Conservation (phyloP, 805 yeast species). For the Wickerhamiella musiphila region DNA sequence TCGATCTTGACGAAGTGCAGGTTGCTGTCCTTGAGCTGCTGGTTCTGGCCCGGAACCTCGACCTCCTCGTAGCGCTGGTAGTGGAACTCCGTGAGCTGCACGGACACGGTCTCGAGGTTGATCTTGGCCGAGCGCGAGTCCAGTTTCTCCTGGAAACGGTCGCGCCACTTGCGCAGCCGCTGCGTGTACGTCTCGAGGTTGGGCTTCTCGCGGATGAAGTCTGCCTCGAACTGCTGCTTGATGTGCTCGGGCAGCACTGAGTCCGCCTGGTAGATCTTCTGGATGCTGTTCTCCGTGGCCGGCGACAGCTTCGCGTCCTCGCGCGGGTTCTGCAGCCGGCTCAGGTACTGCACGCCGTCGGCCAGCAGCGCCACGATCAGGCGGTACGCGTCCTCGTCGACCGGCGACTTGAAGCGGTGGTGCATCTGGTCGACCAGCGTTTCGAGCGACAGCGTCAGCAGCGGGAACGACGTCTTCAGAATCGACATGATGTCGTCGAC, state of each 20-base stretch:
- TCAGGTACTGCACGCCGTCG: slow-evolving; percentile 83
- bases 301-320: slow-evolving; percentile 81
- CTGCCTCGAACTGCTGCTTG: slow-evolving; percentile 78
- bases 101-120: slow-evolving; percentile 77
- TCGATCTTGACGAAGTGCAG: slow-evolving; percentile 86
- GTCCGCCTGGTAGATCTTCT: slow-evolving; percentile 83
- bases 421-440: slow-evolving; percentile 90
- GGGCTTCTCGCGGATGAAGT: slow-evolving; percentile 74
- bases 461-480: slow-evolving; percentile 88
- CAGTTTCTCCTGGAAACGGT: slow-evolving; percentile 75
- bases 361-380: slow-evolving; percentile 79
- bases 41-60: slow-evolving; percentile 93
- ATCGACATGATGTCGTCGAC: slow-evolving; percentile 88
- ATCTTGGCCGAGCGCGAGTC: slow-evolving; percentile 70
- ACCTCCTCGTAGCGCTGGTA: slow-evolving; percentile 96
- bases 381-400: slow-evolving; percentile 93
- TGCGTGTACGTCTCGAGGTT: slow-evolving; percentile 73
- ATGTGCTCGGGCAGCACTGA: slow-evolving; percentile 79
- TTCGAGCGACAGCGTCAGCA: slow-evolving; percentile 80
- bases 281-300: slow-evolving; percentile 74
- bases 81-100: slow-evolving; percentile 92
- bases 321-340: slow-evolving; percentile 70
- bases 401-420: slow-evolving; percentile 80
- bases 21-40: slow-evolving; percentile 73
- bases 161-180: slow-evolving; percentile 80